A percentile compares a stretch with the other conserved stretches of the same genome.
Evolutionary conservation across 176 grass and related monocot genomes (phyloP).

Genomic region (Chloris gayana): DNA sequence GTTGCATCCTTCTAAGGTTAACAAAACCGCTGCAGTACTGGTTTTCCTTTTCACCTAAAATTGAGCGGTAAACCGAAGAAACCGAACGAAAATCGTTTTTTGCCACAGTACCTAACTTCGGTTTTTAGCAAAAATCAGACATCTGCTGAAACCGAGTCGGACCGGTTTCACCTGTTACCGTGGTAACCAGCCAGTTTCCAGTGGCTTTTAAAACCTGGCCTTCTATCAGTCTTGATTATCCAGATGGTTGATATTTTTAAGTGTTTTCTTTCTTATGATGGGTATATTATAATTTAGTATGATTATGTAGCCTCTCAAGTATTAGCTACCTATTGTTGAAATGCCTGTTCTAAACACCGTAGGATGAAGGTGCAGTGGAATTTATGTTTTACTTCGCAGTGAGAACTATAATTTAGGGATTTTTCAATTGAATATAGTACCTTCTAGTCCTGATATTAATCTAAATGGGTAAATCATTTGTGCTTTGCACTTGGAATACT

Average conservation of each 20-base stretch:
- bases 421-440: not conserved
- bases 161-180: no score
- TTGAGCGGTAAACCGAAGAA: no score
- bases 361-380: not conserved
- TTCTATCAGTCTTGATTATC: conserved; percentile 6
- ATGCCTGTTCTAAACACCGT: not conserved
- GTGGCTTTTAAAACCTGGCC: no score
- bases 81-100: no score
- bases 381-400: not conserved
- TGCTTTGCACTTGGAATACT: not conserved
- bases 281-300: not conserved
- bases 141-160: no score
- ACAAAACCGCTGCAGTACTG: no score
- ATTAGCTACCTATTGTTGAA: not conserved
- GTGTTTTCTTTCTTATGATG: not conserved
- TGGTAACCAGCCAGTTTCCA: no score
- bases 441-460: not conserved
- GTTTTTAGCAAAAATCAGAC: no score
- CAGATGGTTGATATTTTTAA: not conserved
- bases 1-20: conserved; percentile 11
- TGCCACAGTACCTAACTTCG: no score
- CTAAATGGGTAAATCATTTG: not conserved
- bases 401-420: not conserved
- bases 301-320: not conserved
- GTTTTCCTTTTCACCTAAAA: no score